Evolutionary conservation across 306 rosid genomes (phyloP).

Genomic region (Luffa aegyptiaca): DNA sequence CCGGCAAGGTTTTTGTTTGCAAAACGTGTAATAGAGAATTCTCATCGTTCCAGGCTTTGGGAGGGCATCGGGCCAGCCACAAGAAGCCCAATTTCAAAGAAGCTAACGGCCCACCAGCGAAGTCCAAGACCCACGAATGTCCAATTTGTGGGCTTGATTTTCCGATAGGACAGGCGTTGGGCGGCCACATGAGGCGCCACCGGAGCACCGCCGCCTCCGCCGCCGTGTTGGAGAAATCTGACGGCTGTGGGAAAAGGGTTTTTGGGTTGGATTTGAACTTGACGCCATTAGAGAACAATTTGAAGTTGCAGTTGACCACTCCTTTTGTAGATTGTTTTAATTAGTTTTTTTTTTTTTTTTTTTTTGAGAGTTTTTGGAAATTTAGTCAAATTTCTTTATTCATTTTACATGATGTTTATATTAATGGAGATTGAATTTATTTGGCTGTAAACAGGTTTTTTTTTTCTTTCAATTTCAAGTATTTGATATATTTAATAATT

Average conservation of each 20-base stretch:
- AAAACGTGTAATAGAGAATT: conserved; percentile 53
- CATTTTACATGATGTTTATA: neutral
- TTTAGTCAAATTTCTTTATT: neutral
- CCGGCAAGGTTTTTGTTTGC: conserved; percentile 33
- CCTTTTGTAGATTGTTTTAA: neutral
- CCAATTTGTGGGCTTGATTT: conserved; percentile 61
- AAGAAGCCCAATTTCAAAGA: conserved; percentile 41
- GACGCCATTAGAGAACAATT: conserved; percentile 15
- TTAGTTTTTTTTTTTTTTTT: neutral
- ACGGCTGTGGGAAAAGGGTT: conserved; percentile 20
- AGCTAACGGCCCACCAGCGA: conserved; percentile 3
- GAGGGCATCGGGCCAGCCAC: conserved; percentile 86
- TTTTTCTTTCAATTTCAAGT: neutral
- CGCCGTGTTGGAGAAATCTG: conserved; percentile 25
- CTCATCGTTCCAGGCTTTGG: conserved; percentile 72
- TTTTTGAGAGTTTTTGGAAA: neutral
- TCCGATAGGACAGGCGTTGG: conserved; percentile 72
- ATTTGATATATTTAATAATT: neutral
- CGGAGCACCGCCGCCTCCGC: conserved; percentile 3
- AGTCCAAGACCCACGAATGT: conserved; percentile 54
- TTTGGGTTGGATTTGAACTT: conserved; percentile 31
- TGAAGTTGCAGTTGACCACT: conserved; percentile 20
- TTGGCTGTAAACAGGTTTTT: neutral
- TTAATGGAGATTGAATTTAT: neutral
- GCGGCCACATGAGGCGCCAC: conserved; percentile 94